Percentiles rank a stretch among this genome's conserved stretches.
Conservation (phyloP, 129 eudicot species). For the Dittrichia graveolens region DNA sequence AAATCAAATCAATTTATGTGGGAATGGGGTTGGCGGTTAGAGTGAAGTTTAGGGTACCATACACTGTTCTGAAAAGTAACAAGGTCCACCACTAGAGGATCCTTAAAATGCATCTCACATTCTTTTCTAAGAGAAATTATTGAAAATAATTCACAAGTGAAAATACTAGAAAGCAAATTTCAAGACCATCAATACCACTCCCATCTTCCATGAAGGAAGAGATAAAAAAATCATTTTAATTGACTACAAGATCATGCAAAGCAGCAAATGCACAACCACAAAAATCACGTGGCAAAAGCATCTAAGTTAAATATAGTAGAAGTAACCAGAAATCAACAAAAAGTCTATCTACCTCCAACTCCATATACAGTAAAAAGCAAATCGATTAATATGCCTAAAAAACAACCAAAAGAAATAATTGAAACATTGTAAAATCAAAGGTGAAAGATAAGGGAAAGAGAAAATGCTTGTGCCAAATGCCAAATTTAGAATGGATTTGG, state of each 20-base stretch:
- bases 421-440: too few relatives aligned
- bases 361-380: too few relatives aligned
- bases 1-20: not conserved
- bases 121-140: not conserved
- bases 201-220: not conserved
- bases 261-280: slow-evolving; percentile 5
- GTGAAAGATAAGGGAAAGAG: too few relatives aligned
- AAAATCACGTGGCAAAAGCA: not conserved
- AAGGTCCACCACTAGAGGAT: not conserved
- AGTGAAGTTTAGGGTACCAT: not conserved
- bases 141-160: not conserved
- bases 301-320: not conserved
- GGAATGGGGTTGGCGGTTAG: not conserved
- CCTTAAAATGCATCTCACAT: slow-evolving; percentile 1
- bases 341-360: not conserved
- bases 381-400: too few relatives aligned
- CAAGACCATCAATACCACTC: not conserved
- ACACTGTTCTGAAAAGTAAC: slow-evolving; percentile 2
- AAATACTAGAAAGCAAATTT: slow-evolving; percentile 10
- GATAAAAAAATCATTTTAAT: not conserved
- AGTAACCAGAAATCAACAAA: not conserved
- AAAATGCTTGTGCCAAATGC: too few relatives aligned
- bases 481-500: too few relatives aligned
- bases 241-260: not conserved
- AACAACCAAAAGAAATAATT: too few relatives aligned